These are phyloP conservation scores for Prunus kanzakura DNA, from an alignment of 306 rosid species.

Conservation along the genomic window DNA sequence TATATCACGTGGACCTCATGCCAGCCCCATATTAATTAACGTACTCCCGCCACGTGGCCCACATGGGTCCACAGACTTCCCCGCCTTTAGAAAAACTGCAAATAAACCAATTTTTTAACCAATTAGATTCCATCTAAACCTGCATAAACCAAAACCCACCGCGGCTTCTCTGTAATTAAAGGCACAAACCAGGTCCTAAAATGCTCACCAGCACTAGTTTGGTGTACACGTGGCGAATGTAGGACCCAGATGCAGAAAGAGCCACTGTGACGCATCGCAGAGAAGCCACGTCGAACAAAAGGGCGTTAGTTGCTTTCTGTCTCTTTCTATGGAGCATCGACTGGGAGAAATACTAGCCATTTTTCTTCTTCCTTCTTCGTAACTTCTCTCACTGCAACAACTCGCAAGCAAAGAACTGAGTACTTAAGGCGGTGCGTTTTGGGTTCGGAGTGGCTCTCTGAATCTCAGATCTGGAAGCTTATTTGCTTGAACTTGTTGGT, in stretches of 20 bases:
- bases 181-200: neutral
- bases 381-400: neutral
- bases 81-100: neutral
- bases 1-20: neutral
- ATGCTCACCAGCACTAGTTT: neutral
- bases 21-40: neutral
- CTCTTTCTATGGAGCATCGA: neutral
- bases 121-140: neutral
- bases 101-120: neutral
- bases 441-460: neutral
- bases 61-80: conserved; percentile 7
- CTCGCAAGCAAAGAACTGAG: conserved; percentile 5
- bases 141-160: no score
- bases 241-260: conserved; percentile 21
- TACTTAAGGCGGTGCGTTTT: neutral
- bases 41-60: neutral
- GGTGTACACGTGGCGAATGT: conserved; percentile 17
- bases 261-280: neutral
- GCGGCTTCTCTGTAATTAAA: conserved; percentile 8
- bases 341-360: neutral
- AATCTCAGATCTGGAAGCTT: conserved; percentile 19
- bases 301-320: neutral
- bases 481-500: conserved; percentile 2
- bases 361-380: neutral
- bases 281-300: conserved; percentile 15